These are phyloP conservation scores for Solanum chiquidenum DNA, from an alignment of 257 asterid genomes.

Conservation along the genomic window DNA sequence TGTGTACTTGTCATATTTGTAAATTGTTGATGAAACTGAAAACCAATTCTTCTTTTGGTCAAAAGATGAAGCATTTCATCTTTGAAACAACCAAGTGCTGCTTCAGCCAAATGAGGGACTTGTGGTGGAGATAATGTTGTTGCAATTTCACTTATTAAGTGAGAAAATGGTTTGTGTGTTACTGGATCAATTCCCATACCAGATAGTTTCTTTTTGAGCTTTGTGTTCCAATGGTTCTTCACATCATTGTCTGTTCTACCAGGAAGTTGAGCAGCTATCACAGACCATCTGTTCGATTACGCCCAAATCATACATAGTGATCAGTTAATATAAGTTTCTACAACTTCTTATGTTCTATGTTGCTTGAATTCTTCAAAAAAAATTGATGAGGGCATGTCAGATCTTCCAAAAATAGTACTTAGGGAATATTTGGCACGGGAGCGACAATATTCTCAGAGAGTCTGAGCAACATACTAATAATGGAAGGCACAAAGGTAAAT, in stretches of 20 bases:
- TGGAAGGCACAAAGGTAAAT: background rate
- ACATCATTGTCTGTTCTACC: slow-evolving; percentile 95
- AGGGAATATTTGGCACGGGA: background rate
- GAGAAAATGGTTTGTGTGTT: slow-evolving; percentile 92
- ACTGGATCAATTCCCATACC: slow-evolving; percentile 98
- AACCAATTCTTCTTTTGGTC: slow-evolving; percentile 66
- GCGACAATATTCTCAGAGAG: background rate
- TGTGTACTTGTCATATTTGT: background rate
- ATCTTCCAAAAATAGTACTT: background rate
- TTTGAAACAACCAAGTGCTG: slow-evolving; percentile 91
- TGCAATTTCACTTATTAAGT: slow-evolving; percentile 83
- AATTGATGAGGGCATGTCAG: background rate
- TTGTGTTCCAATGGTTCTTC: slow-evolving; percentile 93
- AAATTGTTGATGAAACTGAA: slow-evolving; percentile 50
- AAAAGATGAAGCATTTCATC: slow-evolving; percentile 96
- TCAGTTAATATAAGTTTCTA: background rate
- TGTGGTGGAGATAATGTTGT: slow-evolving; percentile 75
- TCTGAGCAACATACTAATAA: background rate
- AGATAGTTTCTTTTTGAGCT: slow-evolving; percentile 80
- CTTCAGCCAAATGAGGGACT: slow-evolving; percentile 86
- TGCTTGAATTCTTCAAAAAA: background rate
- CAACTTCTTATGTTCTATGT: background rate
- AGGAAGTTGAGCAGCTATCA: slow-evolving; percentile 80
- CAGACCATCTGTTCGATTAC: slow-evolving; percentile 60
- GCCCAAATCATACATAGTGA: background rate